Evolutionary conservation across 2,329 filamentous ascomycete genomes (phyloP).

Genomic region (Amauroascus verrucosus): DNA sequence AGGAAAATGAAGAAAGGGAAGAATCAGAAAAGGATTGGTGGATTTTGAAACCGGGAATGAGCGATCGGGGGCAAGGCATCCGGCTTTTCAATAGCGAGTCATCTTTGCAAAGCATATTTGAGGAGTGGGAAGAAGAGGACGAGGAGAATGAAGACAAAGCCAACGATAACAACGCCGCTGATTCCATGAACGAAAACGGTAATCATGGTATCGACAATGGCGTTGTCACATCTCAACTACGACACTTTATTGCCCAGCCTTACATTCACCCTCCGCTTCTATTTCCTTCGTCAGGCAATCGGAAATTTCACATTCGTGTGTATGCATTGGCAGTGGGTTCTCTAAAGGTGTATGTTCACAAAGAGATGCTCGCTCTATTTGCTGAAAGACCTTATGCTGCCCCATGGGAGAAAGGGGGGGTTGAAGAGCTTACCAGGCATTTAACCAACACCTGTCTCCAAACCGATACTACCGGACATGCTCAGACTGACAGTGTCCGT

Average conservation of each 20-base stretch:
- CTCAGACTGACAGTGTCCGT: conserved; percentile 54
- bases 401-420: conserved; percentile 41
- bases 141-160: conserved; percentile 50
- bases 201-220: conserved; percentile 26
- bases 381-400: conserved; percentile 61
- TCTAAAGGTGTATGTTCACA: conserved; percentile 76
- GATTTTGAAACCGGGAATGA: conserved; percentile 98
- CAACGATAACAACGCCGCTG: conserved; percentile 15
- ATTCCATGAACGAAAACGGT: background rate
- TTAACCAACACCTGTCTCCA: conserved; percentile 96
- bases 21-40: conserved; percentile 67
- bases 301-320: conserved; percentile 90
- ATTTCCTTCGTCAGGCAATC: conserved; percentile 49
- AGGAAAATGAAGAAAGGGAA: conserved; percentile 57
- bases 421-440: conserved; percentile 58
- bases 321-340: conserved; percentile 77
- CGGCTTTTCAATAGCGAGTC: conserved; percentile 75
- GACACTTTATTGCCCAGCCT: conserved; percentile 90
- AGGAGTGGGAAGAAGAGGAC: conserved; percentile 73
- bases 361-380: conserved; percentile 85
- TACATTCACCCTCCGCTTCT: conserved; percentile 87
- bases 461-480: conserved; percentile 35
- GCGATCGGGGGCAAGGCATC: conserved; percentile 88
- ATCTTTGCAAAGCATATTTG: conserved; percentile 77
- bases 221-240: conserved; percentile 79